Evolutionary conservation across 352 stramenopile species (phyloP).

Genomic region (Porosira glacialis): DNA sequence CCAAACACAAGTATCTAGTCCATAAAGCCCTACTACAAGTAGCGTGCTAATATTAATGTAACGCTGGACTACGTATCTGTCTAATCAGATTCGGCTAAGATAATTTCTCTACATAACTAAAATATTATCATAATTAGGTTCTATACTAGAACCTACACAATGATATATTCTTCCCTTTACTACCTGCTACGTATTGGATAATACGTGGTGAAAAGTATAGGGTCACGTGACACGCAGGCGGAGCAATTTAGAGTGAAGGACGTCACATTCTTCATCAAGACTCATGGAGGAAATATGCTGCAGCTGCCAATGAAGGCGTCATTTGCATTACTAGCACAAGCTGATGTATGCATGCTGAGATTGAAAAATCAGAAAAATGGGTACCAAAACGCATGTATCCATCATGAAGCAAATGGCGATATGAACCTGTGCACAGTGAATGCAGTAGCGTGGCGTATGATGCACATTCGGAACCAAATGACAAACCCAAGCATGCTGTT

Average conservation of each 20-base stretch:
- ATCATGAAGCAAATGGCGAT: slow-evolving; percentile 21
- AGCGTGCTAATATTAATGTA: too few relatives aligned
- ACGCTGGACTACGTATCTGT: too few relatives aligned
- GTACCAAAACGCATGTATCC: slow-evolving; percentile 1
- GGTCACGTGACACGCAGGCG: background rate
- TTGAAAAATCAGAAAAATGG: slow-evolving; percentile 7
- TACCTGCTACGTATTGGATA: slow-evolving; percentile 3
- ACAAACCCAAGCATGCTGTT: background rate
- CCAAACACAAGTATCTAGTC: too few relatives aligned
- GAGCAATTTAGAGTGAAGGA: slow-evolving; percentile 6
- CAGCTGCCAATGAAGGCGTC: background rate
- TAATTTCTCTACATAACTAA: too few relatives aligned
- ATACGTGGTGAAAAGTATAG: background rate
- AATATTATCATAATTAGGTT: too few relatives aligned
- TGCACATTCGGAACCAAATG: slow-evolving; percentile 1
- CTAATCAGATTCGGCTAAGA: too few relatives aligned
- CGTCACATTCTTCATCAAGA: slow-evolving; percentile 5
- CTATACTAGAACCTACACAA: too few relatives aligned
- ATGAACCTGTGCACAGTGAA: background rate
- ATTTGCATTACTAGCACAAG: background rate
- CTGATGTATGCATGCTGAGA: background rate
- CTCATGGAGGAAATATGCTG: background rate
- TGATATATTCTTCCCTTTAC: slow-evolving; percentile 3
- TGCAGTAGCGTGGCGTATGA: slow-evolving; percentile 1
- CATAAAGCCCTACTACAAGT: too few relatives aligned